Evolutionary conservation across 2,329 filamentous ascomycete genomes (phyloP).

Genomic region (Gaeumannomyces tritici): DNA sequence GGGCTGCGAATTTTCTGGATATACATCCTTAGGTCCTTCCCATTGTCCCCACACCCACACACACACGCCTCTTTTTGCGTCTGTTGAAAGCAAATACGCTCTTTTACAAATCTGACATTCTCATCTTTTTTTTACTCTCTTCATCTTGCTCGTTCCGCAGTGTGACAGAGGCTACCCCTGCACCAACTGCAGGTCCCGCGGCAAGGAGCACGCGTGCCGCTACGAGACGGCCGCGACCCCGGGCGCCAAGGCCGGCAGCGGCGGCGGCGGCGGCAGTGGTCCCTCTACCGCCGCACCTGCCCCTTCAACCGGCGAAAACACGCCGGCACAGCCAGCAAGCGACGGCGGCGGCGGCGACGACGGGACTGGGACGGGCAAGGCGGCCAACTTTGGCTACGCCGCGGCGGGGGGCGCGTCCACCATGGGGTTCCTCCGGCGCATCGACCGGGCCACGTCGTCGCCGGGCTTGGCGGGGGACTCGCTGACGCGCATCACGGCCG

Average conservation of each 20-base stretch:
- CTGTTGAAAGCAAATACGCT: too few species aligned
- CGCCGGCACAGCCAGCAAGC: too few species aligned
- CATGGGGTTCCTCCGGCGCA: constrained; percentile 43
- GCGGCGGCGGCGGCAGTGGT: too few species aligned
- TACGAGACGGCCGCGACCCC: constrained; percentile 41
- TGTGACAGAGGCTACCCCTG: constrained; percentile 52
- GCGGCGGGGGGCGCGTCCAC: constrained; percentile 32
- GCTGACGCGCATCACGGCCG: constrained; percentile 4
- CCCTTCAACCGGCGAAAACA: constrained; percentile 18
- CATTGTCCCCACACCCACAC: background rate
- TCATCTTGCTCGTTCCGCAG: constrained; percentile 18
- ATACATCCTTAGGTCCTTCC: background rate
- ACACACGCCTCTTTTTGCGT: too few species aligned
- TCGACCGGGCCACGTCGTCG: constrained; percentile 31
- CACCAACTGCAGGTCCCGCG: constrained; percentile 47
- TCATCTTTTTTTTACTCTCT: background rate
- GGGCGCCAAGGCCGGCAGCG: too few species aligned
- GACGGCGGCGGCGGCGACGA: too few species aligned
- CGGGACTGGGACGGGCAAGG: constrained; percentile 21
- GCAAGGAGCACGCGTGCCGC: constrained; percentile 43
- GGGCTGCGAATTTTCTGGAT: background rate
- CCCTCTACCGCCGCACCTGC: too few species aligned
- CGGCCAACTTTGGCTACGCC: constrained; percentile 44
- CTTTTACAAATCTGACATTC: too few species aligned
- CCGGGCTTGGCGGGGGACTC: background rate